Evolutionary conservation across 2,329 filamentous ascomycete genomes (phyloP).

Genomic region (Tympanopsis confertula): DNA sequence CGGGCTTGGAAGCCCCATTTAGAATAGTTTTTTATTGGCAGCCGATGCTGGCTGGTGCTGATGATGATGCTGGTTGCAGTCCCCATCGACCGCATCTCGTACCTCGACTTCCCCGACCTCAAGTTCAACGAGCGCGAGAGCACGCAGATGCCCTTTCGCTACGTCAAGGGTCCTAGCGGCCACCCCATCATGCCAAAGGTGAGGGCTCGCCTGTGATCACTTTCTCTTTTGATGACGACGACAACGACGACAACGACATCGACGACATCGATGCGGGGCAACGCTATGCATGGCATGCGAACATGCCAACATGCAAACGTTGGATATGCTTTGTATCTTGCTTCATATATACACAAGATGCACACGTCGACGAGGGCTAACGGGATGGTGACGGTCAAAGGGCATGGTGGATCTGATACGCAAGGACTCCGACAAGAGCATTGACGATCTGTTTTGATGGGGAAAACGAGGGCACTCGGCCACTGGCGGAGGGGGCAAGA

Average conservation of each 20-base stretch:
- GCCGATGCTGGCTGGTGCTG: no score
- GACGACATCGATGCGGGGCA: background rate
- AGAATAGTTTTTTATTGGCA: background rate
- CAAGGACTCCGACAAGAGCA: constrained; percentile 83
- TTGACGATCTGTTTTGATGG: constrained; percentile 72
- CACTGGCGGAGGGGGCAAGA: no score
- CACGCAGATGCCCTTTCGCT: constrained; percentile 96
- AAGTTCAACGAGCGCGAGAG: constrained; percentile 84
- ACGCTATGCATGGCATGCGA: background rate
- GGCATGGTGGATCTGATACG: constrained; percentile 92
- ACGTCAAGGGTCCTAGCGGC: constrained; percentile 66
- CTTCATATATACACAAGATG: constrained; percentile 9
- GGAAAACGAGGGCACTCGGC: no score
- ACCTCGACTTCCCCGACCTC: constrained; percentile 80
- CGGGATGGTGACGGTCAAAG: constrained; percentile 28
- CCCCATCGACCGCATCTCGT: constrained; percentile 66
- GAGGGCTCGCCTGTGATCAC: constrained; percentile 13
- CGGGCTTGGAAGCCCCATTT: no score
- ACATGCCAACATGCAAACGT: no score
- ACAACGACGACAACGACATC: background rate
- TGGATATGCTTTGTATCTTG: background rate
- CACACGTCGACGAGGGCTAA: background rate
- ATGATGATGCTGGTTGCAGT: constrained; percentile 32
- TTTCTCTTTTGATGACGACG: constrained; percentile 1
- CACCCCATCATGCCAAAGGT: constrained; percentile 87